Conservation (phyloP, 73 alveolate genomes). For the Urostyla sp. region DNA sequence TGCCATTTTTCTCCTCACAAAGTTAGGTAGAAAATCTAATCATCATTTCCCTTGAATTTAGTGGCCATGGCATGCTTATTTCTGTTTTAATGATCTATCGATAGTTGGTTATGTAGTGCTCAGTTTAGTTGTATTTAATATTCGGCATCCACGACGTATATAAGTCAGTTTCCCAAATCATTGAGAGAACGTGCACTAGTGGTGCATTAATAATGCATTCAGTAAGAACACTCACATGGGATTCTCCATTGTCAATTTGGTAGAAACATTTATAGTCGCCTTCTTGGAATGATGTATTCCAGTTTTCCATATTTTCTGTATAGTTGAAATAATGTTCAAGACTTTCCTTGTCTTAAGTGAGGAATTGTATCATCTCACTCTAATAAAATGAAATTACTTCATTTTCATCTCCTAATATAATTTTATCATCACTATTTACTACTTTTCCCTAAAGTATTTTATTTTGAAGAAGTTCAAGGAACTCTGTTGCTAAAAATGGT, state of each 20-base stretch:
- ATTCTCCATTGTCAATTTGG: neutral
- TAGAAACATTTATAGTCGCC: neutral
- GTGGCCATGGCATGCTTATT: conserved; percentile 44
- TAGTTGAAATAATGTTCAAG: neutral
- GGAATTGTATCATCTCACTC: no score
- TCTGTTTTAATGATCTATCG: conserved; percentile 16
- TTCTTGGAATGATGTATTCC: neutral
- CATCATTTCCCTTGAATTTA: conserved; percentile 49
- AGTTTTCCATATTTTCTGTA: neutral
- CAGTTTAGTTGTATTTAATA: neutral
- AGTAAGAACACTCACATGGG: neutral
- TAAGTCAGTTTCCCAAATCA: conserved; percentile 29
- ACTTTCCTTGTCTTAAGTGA: neutral
- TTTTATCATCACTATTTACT: no score
- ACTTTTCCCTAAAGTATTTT: no score
- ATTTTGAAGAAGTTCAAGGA: no score
- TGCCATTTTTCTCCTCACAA: conserved; percentile 30
- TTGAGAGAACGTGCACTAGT: conserved; percentile 13
- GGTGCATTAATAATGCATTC: conserved; percentile 51
- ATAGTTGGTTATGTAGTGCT: neutral
- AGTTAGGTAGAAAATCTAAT: neutral
- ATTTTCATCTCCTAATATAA: no score
- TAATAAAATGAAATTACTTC: no score
- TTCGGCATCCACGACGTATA: conserved; percentile 48
- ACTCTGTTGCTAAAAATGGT: no score